Conservation (phyloP, 2,329 filamentous ascomycete species). For the Pyrenophora seminiperda region DNA sequence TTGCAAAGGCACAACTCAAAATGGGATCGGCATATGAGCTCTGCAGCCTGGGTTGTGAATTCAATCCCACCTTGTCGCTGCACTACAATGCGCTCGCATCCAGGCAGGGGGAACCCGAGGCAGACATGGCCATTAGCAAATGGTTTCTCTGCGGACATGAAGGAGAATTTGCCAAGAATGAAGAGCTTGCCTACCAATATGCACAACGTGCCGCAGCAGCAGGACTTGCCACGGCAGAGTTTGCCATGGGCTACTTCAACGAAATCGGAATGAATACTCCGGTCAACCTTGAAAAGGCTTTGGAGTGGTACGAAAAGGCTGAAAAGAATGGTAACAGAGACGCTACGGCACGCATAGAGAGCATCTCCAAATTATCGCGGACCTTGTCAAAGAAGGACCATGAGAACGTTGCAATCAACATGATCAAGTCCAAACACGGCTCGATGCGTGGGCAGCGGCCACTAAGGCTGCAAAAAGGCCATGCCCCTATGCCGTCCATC, state of each 20-base stretch:
- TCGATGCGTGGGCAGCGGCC: slow-evolving; percentile 57
- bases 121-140: slow-evolving; percentile 93
- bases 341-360: slow-evolving; percentile 79
- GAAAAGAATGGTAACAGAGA: slow-evolving; percentile 92
- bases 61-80: slow-evolving; percentile 87
- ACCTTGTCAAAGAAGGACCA: slow-evolving; percentile 89
- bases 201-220: slow-evolving; percentile 82
- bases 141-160: slow-evolving; percentile 98
- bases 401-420: slow-evolving; percentile 84
- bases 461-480: slow-evolving; percentile 49
- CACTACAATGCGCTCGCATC: slow-evolving; percentile 96
- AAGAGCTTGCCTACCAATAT: slow-evolving; percentile 89
- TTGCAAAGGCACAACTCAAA: slow-evolving; percentile 94
- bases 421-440: slow-evolving; percentile 70
- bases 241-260: slow-evolving; percentile 95
- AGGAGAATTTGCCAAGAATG: slow-evolving; percentile 90
- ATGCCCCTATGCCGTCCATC: slow-evolving; percentile 48
- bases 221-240: slow-evolving; percentile 88
- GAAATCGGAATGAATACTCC: slow-evolving; percentile 93
- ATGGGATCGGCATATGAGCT: slow-evolving; percentile 97
- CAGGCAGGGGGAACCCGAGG: slow-evolving; percentile 89
- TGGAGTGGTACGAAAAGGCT: slow-evolving; percentile 88
- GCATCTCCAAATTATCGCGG: slow-evolving; percentile 74
- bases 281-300: slow-evolving; percentile 81
- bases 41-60: slow-evolving; percentile 90